Evolutionary conservation across 1,284 basidiomycete species (phyloP).

Genomic region (Meira nashicola): DNA sequence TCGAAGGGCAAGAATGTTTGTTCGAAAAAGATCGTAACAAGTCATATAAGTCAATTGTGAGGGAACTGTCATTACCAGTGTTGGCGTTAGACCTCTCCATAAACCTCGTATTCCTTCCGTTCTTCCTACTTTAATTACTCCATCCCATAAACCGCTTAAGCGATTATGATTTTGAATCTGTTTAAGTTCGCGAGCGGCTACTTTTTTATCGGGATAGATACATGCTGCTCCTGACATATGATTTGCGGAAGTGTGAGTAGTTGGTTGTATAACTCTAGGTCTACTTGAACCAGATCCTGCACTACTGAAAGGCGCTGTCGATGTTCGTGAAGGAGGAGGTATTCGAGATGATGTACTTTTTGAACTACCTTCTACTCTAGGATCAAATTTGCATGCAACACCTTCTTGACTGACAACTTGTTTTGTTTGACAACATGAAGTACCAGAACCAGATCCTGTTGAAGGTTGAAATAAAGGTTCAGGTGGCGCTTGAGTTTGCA

Average conservation of each 20-base stretch:
- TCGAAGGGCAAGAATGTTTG: conserved; percentile 14
- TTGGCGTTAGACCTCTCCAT: conserved; percentile 50
- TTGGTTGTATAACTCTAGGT: neutral
- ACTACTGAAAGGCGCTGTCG: too few relatives aligned
- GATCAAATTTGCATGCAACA: conserved; percentile 3
- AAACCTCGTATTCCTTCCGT: conserved; percentile 44
- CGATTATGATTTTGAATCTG: conserved; percentile 25
- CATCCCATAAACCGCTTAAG: conserved; percentile 45
- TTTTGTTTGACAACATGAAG: conserved; percentile 49
- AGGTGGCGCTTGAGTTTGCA: conserved; percentile 66
- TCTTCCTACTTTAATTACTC: conserved; percentile 41
- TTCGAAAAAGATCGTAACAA: conserved; percentile 83
- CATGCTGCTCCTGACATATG: conserved; percentile 15
- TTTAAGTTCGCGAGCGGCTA: conserved; percentile 25
- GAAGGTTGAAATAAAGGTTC: conserved; percentile 39
- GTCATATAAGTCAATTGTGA: conserved; percentile 92
- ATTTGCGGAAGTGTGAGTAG: neutral
- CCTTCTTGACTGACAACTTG: neutral
- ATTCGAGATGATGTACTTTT: neutral
- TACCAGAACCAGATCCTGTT: conserved; percentile 5
- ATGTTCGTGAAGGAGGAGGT: neutral
- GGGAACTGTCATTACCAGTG: conserved; percentile 72
- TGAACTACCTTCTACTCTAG: conserved; percentile 10
- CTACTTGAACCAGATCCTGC: neutral
- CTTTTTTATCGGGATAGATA: conserved; percentile 26